Evolutionary conservation across 169 alveolate genomes (phyloP), one percentile per base, ranked within the genome.

Genomic region (Theileria orientalis): DNA sequence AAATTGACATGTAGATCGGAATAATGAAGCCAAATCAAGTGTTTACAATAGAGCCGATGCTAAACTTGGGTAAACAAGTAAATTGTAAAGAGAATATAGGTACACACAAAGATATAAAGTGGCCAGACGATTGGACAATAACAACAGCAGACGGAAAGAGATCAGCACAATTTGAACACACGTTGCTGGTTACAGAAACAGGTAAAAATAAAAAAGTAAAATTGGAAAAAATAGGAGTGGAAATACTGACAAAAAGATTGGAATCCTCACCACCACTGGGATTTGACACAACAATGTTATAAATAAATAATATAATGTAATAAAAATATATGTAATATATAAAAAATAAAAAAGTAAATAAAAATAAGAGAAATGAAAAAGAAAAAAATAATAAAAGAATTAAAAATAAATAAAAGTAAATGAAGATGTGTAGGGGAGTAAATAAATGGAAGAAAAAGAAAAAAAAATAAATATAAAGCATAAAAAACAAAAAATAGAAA

Each of bases 91-190:
- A 16, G 23, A 14, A 5, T 33, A 19, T 44, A 78, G 99, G 99
- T 41, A 89, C 89, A 27, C 94, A 92, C 86, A 90, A 84, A 79
- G 98, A 96, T 87, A 79, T 85, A 33, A 90, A 92, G 30, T 98
- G 99, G 99, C 98, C 98, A 16, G 99, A 98, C 83, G 91, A 94
- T 47, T 98, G 99, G 99, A 98, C 99, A n/a, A 95, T 98, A 8
- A 97, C 90, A 64, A 94, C 98, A 0, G 72, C 83, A 7, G 98
- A 95, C 84, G 98, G 97, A 40, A 84, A 79, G 85, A 89, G 98
- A 67, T 94, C 98, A 6, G 99, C 99, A 9, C 98, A 97, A 86
- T 98, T 98, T 86, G 99, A 98, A 84, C 99, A 98, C 83, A 96
- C 99, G 16, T 64, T 97, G 52, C 90, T 97, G 41, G 93, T 98